Percentiles rank a stretch among this genome's conserved stretches.
phyloP scores from a whole-genome alignment of 2,329 filamentous ascomycete species.

The Talaromyces sp. region DNA sequence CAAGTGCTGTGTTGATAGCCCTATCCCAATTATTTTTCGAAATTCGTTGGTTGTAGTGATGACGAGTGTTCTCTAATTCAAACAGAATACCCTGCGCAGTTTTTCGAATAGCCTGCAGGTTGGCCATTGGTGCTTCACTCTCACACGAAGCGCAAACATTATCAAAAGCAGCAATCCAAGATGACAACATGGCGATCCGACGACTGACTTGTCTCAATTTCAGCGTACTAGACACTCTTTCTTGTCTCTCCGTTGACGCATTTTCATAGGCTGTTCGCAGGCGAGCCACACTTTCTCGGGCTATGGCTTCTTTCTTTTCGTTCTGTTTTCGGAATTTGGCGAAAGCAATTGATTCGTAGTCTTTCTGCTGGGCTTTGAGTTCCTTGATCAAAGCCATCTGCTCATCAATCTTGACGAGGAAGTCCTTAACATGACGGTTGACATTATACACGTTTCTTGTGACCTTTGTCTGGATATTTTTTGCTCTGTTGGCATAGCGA shows the following conservation, averaged over 20 bases:
- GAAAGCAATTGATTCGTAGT: conserved; percentile 75
- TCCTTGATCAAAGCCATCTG: conserved; percentile 97
- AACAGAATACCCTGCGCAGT: conserved; percentile 81
- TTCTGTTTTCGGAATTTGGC: conserved; percentile 85
- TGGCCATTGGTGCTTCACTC: conserved; percentile 60
- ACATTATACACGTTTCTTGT: conserved; percentile 99
- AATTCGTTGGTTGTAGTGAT: conserved; percentile 82
- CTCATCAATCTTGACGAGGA: conserved; percentile 97
- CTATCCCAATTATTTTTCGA: conserved; percentile 81
- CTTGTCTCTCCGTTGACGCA: conserved; percentile 67
- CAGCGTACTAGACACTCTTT: conserved; percentile 73
- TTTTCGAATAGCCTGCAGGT: conserved; percentile 70
- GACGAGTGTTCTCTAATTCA: conserved; percentile 82
- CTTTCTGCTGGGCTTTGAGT: conserved; percentile 85
- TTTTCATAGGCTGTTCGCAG: conserved; percentile 81
- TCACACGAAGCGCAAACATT: conserved; percentile 67
- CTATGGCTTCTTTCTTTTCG: conserved; percentile 71
- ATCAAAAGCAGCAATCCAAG: conserved; percentile 92
- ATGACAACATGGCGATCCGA: conserved; percentile 76
- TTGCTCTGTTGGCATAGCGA: conserved; percentile 93
- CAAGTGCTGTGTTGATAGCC: conserved; percentile 77
- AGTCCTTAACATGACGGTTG: conserved; percentile 98
- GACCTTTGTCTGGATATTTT: conserved; percentile 99
- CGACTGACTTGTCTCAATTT: conserved; percentile 76
- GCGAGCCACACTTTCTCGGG: conserved; percentile 71